Conservation (phyloP, 805 yeast genomes). For the Pichia insulana region DNA sequence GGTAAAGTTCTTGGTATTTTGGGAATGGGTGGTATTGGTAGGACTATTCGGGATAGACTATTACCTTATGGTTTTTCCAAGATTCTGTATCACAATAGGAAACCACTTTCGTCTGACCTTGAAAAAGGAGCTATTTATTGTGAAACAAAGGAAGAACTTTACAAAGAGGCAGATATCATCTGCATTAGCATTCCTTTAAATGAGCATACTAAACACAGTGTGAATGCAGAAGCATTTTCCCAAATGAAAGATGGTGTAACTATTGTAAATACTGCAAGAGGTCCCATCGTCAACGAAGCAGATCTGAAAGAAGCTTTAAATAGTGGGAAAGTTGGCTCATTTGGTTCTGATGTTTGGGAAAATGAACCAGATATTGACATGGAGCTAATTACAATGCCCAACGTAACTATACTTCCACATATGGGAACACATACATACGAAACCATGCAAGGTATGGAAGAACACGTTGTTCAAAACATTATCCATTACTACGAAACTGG, state of each 20-base stretch:
- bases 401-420: slow-evolving; percentile 76
- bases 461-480: slow-evolving; percentile 63
- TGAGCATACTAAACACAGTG: slow-evolving; percentile 56
- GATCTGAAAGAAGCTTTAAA: slow-evolving; percentile 49
- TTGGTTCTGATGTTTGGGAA: slow-evolving; percentile 72
- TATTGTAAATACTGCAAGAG: slow-evolving; percentile 80
- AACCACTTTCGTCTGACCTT: slow-evolving; percentile 45
- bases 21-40: slow-evolving; percentile 89
- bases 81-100: slow-evolving; percentile 67
- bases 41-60: slow-evolving; percentile 64
- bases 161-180: slow-evolving; percentile 56
- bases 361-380: slow-evolving; percentile 62
- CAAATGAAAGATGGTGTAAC: slow-evolving; percentile 77
- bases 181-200: slow-evolving; percentile 75
- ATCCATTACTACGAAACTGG: slow-evolving; percentile 51
- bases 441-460: slow-evolving; percentile 75
- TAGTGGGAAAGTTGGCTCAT: slow-evolving; percentile 55
- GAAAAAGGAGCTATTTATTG: slow-evolving; percentile 69
- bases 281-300: slow-evolving; percentile 66
- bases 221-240: slow-evolving; percentile 49
- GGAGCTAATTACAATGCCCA: slow-evolving; percentile 53
- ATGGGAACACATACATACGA: slow-evolving; percentile 79
- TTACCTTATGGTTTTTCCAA: slow-evolving; percentile 69
- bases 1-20: slow-evolving; percentile 71
- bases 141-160: slow-evolving; percentile 52